Base-by-base conservation (phyloP, 1,284 basidiomycete species). In the Anthracocystis setariae region DNA sequence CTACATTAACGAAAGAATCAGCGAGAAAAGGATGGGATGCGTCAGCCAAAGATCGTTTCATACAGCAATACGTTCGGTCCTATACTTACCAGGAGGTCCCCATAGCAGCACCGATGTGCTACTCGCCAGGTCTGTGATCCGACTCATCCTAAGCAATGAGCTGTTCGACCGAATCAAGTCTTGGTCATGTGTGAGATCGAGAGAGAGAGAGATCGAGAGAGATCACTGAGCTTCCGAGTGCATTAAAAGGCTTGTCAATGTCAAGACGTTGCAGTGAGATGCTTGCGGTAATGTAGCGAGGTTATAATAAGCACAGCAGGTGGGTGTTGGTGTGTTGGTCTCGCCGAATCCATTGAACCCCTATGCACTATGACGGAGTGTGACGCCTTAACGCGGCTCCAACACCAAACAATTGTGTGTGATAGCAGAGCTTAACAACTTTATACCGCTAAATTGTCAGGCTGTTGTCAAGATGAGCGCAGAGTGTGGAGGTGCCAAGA, bases 21-120 rank as follows among this genome's bases (percentile, higher is more conserved):
- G n/a, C n/a, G n/a, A 25, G 20, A 17, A 18, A 18, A 33, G 39
- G n/a, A 20, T 23, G 32, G 18, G 5, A 37, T 5, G 12, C 12
- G 12, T 37, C 49, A 51, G 49, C 27, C 21, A 17, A n/a, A 13
- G 2, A 10, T 1, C 15, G 21, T 3, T 7, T 24, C 13, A 27
- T 48, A 24, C 39, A 23, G 13, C 39, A 7, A 42, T 4, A 3
- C 7, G 20, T 15, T 20, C 10, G 12, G 7, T 20, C 15, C 43
- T 32, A 29, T 3, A 15, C 54, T 25, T 33, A 58, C 55, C 46
- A 27, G 64, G 58, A 21, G 64, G 58, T 7, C 58, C 64, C 45
- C 51, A 67, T 2, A 67, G 24, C 27, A 60, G 38, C 33, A 35
- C 46, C 25, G 52, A 52, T 9, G 57, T 60, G 63, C 45, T 52